Evolutionary conservation across 306 rosid genomes (phyloP).

Genomic region (Abrus pulchellus): DNA sequence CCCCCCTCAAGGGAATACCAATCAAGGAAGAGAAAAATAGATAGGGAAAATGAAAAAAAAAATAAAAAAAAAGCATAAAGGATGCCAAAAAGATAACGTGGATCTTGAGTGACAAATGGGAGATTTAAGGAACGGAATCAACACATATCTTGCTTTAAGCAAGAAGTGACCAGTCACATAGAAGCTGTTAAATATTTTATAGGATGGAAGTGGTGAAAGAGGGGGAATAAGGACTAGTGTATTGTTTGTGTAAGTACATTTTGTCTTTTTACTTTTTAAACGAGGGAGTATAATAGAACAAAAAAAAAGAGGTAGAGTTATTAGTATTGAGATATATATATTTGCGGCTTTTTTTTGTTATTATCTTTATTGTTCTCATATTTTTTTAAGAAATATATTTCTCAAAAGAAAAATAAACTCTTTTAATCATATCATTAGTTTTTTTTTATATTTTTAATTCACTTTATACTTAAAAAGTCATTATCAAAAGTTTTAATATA

Average conservation of each 20-base stretch:
- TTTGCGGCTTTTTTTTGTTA: conserved; percentile 11
- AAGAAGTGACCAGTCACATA: conserved; percentile 33
- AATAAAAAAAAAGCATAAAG: background rate
- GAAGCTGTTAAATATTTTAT: conserved; percentile 68
- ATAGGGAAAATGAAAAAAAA: background rate
- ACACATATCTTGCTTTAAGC: conserved; percentile 40
- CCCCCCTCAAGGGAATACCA: conserved; percentile 39
- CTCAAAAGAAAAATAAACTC: too few relatives aligned
- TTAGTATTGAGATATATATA: conserved; percentile 14
- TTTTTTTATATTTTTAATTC: too few relatives aligned
- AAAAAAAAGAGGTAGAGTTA: background rate
- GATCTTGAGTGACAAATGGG: conserved; percentile 40
- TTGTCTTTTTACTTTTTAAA: conserved; percentile 36
- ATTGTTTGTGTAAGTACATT: conserved; percentile 40
- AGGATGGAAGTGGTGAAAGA: conserved; percentile 24
- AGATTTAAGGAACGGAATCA: conserved; percentile 38
- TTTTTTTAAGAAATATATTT: too few relatives aligned
- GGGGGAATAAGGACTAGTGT: conserved; percentile 33
- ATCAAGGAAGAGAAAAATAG: conserved; percentile 28
- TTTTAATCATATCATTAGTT: too few relatives aligned
- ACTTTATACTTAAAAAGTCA: too few relatives aligned
- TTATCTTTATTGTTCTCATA: background rate
- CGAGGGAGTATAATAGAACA: conserved; percentile 29
- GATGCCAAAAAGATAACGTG: conserved; percentile 37
- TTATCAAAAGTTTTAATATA: too few relatives aligned